Evolutionary conservation across 441 rosid genomes (phyloP), one percentile per base, ranked within the genome.

Genomic region (Francoa sonchifolia): DNA sequence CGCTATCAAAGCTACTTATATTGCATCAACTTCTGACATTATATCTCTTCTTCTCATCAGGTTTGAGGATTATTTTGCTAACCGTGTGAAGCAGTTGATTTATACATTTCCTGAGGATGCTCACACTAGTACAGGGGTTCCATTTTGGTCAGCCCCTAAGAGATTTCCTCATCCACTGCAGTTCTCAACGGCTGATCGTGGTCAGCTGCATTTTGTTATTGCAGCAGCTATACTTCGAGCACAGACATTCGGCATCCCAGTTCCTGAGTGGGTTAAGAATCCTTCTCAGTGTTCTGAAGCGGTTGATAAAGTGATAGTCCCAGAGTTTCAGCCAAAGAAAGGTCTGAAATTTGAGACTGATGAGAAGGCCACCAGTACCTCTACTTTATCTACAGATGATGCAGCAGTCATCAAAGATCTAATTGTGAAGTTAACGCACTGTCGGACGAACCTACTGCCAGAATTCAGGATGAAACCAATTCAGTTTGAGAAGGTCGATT

Each of bases 71-170:
- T 86, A 86, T 55, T 86, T 79, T 65, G 66, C 58, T 41, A 67
- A 79, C 53, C 94, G 96, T 15, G 88, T 86, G 52, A 86, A 82
- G 79, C 94, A 86, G 46, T 52, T 86, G 71, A 75, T 62, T 37
- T 86, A 57, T 58, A 86, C 96, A 39, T 86, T 86, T 44, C 96
- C 96, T 18, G 96, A 86, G 65, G 94, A 82, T 63, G 92, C 96
- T 44, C 52, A 72, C 9, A 86, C 94, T 12, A 79, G 88, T 62
- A 86, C 67, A 0, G 92, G 96, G 37, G 70, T 81, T 49, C 92
- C 88, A 25, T 86, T 86, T 76, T 86, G 96, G 96, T 86, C 96
- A 8, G 94, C 94, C 36, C 94, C 96, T n/a, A 86, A 86, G 62
- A 69, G 96, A 27, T 82, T 86, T 55, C 96, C 96, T 15, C 85